Base-by-base conservation (phyloP, 164 flowering plant species). In the Cinnamomum chago region DNA sequence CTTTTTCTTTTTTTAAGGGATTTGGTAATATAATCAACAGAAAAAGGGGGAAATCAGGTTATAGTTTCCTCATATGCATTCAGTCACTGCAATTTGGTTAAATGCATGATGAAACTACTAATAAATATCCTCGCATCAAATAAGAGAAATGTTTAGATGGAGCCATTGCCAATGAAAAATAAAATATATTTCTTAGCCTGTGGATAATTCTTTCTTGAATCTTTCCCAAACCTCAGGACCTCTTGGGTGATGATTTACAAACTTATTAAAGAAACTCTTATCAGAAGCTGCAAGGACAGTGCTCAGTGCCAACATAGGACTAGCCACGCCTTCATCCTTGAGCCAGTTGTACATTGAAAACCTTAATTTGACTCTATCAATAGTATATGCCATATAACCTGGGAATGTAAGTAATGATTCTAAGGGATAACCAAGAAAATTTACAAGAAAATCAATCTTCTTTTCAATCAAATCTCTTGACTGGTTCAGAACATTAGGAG, bases 331-430 rank as follows among this genome's bases (percentile, higher is more conserved):
- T 74, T 82, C 78, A 27, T 81, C 88, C 79, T 69, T 83, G 27
- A 92, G 89, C 94, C 95, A 94, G 24, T 79, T 76, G 74, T 90
- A 88, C 88, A 89, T 86, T 18, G 86, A 78, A 33, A 78, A 65
- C 73, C 95, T 86, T 24, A 85, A 85, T 77, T 81, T 85, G 75
- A 88, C 81, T 64, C 90, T 86, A 70, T 83, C 70, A 27, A 70
- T 74, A n/a, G 79, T 80, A 70, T 86, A 92, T 47, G 65, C 28
- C 33, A 94, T 65, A 79, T 55, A 82, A 17, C 84, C 20, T 2
- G 97, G 98, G 76, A 85, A 90, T 30, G 60, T 12, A 22, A 75
- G 73, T 68, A 90, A 35, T 76, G 81, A 67, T 3, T 89, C 81
- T 58, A 87, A 20, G 5, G 94, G 89, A 80, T 84, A 85, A 64